Conservation (phyloP, 306 rosid species). For the Cucumis melo region DNA sequence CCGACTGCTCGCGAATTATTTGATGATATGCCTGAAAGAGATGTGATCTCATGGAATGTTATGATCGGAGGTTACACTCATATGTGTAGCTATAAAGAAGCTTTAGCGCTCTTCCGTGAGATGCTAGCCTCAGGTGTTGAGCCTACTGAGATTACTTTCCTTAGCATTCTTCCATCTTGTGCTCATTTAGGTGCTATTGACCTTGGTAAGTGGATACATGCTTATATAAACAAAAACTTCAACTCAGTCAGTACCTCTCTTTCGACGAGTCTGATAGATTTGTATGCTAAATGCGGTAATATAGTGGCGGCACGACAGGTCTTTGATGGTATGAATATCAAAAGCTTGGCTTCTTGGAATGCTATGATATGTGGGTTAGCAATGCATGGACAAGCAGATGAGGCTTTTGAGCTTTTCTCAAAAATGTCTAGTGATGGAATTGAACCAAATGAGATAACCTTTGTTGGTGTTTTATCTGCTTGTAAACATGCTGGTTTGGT, state of each 20-base stretch:
- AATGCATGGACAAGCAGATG: constrained; percentile 49
- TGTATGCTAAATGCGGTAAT: constrained; percentile 79
- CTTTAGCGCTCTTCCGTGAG: constrained; percentile 39
- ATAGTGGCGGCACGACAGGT: constrained; percentile 53
- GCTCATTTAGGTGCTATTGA: constrained; percentile 78
- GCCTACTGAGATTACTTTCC: constrained; percentile 81
- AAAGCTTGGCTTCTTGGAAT: constrained; percentile 66
- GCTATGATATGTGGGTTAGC: constrained; percentile 76
- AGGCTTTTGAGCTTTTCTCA: constrained; percentile 40
- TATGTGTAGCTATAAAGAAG: constrained; percentile 38
- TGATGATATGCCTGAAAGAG: constrained; percentile 40
- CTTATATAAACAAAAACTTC: constrained; percentile 43
- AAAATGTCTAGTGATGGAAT: constrained; percentile 34
- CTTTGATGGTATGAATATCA: constrained; percentile 34
- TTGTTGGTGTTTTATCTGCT: constrained; percentile 71
- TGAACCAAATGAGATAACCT: constrained; percentile 64
- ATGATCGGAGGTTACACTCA: constrained; percentile 67
- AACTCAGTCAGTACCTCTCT: constrained; percentile 33
- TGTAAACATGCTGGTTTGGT: constrained; percentile 62
- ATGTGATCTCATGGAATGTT: constrained; percentile 77
- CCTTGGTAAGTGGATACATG: constrained; percentile 87
- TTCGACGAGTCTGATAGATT: constrained; percentile 55
- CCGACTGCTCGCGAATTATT: constrained; percentile 46
- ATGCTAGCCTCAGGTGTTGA: constrained; percentile 42
- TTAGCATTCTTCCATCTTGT: constrained; percentile 62